Base-by-base conservation (phyloP, 192 early-diverging fungal genomes). In the Coemansia furcata region DNA sequence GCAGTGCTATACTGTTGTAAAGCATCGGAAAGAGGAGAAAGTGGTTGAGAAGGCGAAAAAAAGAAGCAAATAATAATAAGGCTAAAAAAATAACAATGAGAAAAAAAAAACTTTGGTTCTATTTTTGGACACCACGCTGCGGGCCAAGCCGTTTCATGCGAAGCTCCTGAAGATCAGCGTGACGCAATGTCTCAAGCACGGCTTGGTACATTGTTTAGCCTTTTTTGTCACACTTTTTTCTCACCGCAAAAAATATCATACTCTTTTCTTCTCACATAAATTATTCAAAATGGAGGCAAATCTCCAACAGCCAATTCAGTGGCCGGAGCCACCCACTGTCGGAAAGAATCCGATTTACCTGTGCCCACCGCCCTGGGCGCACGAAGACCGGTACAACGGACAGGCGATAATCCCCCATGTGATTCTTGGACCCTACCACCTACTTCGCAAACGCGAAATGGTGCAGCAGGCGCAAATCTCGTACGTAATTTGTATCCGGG, bases 401-500 rank as follows among this genome's bases (percentile, higher is more conserved):
- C 79, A 82, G 37, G 64, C 79, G 11, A 69, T 82, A n/a, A 43
- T 82, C 4, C 79, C 67, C 17, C 65, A 76, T 35, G 71, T 97
- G 14, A 89, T 85, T 38, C 86, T 95, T 1, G 95, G 95, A 0
- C 95, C 95, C 7, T 92, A 90, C 76, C 84, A 87, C 44, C 76
- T 86, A 32, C 87, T 89, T 15, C 84, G 87, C 35, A 86, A 93
- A 55, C 66, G 71, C 8, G 77, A 87, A 11, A 62, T 80, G 17
- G 73, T 97, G 2, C 67, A 86, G 58, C 49, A 57, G 11, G 66
- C 82, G 4, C 79, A 82, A 14, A 90, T 97, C 50, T 88, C 92
- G 10, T 93, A 95, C 62, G 84, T 95, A 14, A 77, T 96, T 15
- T 89, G 87, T 21, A 87, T 95, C 62, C 80, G 91, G 6, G 94